Evolutionary conservation across 305 asterid species (phyloP), one percentile per base, ranked within the genome.

Genomic region (Fraxinus paxiana): DNA sequence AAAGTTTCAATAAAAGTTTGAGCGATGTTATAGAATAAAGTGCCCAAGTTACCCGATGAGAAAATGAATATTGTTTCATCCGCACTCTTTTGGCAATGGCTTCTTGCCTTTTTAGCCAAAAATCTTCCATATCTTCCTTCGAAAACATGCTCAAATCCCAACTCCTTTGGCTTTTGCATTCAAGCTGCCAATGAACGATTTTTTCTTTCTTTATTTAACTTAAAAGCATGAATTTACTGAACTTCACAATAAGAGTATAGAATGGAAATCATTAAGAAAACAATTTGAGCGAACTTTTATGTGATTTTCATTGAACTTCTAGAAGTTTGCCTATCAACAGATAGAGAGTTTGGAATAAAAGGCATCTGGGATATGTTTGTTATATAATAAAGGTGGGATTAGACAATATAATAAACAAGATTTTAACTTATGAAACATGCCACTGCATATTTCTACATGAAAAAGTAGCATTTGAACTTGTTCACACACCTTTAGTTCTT

Each of bases 11-110:
- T 1, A 9, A 6, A 26, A 67, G 69, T 59, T 56, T 7, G 28
- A 18, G 28, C 5, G 30, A 20, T 4, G 69, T 56, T 20, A 56
- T 76, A 24, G 76, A 73, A 43, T 69, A 37, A 75, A 80, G 38
- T 59, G 69, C 69, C 10, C 71, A 69, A 41, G 61, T 82, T 89
- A 92, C 98, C 88, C 94, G 82, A 79, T 92, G 94, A 30, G 98
- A 94, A 81, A 88, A 89, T 1, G 98, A 94, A 79, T 91, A 92
- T 82, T 87, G 93, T 92, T 86, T 92, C 92, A 91, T 88, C 20
- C 94, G 89, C 75, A 91, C 96, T 85, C 96, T 85, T 90, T 88
- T 94, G 82, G 89, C 83, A 6, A 85, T 31, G 76, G 93, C 91
- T 75, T 92, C 97, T 75, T 84, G 92, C 86, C 86, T 91, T 74